Percentiles rank a stretch among this genome's conserved stretches.
phyloP scores from a whole-genome alignment of 2,329 filamentous ascomycete species.

The Diaporthe citrichinensis region DNA sequence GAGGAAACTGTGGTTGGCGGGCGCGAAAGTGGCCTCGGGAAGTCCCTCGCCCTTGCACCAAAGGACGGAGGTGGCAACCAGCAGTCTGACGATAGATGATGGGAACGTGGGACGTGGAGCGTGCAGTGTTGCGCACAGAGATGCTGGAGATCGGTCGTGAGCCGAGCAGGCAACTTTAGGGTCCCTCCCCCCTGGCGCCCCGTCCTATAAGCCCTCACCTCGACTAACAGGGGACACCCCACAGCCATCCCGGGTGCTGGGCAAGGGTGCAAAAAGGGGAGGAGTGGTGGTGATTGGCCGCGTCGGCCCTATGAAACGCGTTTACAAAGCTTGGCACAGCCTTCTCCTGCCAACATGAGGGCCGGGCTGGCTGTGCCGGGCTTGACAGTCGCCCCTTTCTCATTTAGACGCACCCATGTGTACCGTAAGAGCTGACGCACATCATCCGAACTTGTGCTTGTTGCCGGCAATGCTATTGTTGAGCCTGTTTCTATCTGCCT shows the following conservation, averaged over 20 bases:
- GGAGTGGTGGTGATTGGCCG: slow-evolving; percentile 6
- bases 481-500: slow-evolving; percentile 3
- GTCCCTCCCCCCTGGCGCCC: neutral
- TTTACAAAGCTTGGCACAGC: slow-evolving; percentile 37
- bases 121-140: neutral
- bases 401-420: slow-evolving; percentile 22
- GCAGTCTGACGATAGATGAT: neutral
- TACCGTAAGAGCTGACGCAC: slow-evolving; percentile 27
- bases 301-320: slow-evolving; percentile 26
- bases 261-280: slow-evolving; percentile 31
- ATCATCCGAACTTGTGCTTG: slow-evolving; percentile 19
- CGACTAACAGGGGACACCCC: slow-evolving; percentile 26
- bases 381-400: slow-evolving; percentile 40
- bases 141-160: slow-evolving; percentile 27
- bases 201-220: slow-evolving; percentile 10
- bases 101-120: neutral
- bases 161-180: slow-evolving; percentile 22
- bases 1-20: neutral
- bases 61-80: neutral
- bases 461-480: slow-evolving; percentile 19
- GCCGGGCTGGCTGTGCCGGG: slow-evolving; percentile 26
- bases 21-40: neutral
- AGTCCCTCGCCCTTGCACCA: neutral
- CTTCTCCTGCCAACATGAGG: neutral
- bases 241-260: slow-evolving; percentile 14